Evolutionary conservation across 352 stramenopile species (phyloP).

Genomic region (Peronospora destructor): DNA sequence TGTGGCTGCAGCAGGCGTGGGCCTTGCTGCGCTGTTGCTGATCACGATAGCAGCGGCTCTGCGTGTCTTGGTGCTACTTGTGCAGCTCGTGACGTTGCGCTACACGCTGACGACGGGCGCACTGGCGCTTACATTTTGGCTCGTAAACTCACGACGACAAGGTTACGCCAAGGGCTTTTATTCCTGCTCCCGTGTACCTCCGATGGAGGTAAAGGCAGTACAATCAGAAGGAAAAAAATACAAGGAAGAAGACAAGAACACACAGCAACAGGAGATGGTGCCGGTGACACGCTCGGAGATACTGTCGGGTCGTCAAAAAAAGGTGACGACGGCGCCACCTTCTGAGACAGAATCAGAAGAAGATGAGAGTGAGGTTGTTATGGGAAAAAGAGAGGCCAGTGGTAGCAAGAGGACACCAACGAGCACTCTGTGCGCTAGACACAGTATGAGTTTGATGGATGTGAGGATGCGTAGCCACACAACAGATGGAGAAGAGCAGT

Average conservation of each 20-base stretch:
- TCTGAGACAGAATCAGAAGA: conserved; percentile 55
- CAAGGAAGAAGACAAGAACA: conserved; percentile 7
- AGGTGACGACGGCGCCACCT: conserved; percentile 18
- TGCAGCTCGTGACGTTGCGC: conserved; percentile 22
- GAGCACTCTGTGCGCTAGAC: conserved; percentile 1
- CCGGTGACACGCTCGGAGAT: conserved; percentile 7
- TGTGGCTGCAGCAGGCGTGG: conserved; percentile 14
- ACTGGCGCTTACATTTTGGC: conserved; percentile 15
- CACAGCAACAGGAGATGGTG: conserved; percentile 1
- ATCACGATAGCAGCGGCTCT: conserved; percentile 12
- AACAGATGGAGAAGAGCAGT: conserved; percentile 14
- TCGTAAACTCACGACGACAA: conserved; percentile 24
- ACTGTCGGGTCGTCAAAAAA: conserved; percentile 14
- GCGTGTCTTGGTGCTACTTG: conserved; percentile 15
- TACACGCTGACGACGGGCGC: conserved; percentile 16
- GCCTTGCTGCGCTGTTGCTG: conserved; percentile 16
- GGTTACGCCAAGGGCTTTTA: conserved; percentile 27
- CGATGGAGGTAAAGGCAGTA: not conserved
- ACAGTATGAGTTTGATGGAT: conserved; percentile 18
- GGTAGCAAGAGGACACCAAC: conserved; percentile 1
- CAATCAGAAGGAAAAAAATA: conserved; percentile 1
- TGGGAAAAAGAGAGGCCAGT: not conserved
- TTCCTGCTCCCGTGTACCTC: conserved; percentile 22
- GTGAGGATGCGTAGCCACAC: conserved; percentile 18
- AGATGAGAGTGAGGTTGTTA: conserved; percentile 29